Base-by-base conservation (phyloP, 345 rosid species). In the Arabis hirsuta region DNA sequence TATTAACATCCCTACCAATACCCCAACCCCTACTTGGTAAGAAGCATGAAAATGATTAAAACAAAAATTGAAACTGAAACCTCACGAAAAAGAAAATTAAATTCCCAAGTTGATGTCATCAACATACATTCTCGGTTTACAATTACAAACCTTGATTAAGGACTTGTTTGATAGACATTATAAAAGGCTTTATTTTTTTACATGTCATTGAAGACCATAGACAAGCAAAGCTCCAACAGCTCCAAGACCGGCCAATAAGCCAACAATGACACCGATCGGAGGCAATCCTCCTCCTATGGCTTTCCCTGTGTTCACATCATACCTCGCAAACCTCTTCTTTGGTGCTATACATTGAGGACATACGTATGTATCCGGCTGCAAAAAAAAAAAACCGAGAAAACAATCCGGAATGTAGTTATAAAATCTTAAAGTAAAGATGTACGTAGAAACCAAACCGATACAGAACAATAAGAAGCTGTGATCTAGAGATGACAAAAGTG, bases 311-410 rank as follows among this genome's bases (percentile, higher is more conserved):
- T 86, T 87, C 67, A 86, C 94, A 19, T 93, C 97, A 42, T 93
- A 93, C 54, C 51, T 46, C 0, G 96, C 94, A 76, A 93, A 93
- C 81, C 98, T 85, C 87, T 93, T 93, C 78, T 89, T 93, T 0
- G 97, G 97, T 31, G 98, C 98, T 72, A 19, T 75, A 71, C 98
- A 93, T 72, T 90, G 98, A 9, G 98, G 98, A 80, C 98, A 93
- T 22, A 3, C 90, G 46, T 90, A 93, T 9, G 75, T n/a, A 12
- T 93, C 98, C 73, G 94, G 90, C 98, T 93, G 87, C 77, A 78
- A 10, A 66, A 22, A 2, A 2, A 22, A 22, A 44, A 19, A 6
- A 34, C 34, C 53, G 1, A 53, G 12, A 29, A 39, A 31, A 52
- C 58, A 52, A 11, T 38, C 26, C 27, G 3, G 45, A 34, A 13